Conservation (phyloP, 495 filamentous ascomycete genomes). For the Entonaema liquescens region DNA sequence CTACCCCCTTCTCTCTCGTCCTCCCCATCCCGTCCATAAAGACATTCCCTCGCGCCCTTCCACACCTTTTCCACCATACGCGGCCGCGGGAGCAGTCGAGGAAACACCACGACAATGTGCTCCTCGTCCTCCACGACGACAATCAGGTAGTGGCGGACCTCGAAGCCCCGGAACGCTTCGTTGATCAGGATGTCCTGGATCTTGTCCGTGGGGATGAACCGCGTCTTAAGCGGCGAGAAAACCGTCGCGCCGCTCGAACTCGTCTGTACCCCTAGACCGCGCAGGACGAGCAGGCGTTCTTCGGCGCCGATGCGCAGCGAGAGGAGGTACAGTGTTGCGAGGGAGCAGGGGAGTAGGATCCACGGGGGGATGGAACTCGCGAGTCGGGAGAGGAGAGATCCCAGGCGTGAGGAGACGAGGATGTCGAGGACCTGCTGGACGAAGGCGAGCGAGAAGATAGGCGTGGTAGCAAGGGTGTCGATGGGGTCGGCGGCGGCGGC, state of each 20-base stretch:
- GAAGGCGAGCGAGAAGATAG: constrained; percentile 49
- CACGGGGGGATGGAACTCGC: constrained; percentile 40
- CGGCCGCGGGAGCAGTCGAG: constrained; percentile 75
- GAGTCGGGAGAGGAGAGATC: constrained; percentile 4
- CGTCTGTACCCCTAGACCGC: constrained; percentile 92
- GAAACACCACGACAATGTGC: constrained; percentile 92
- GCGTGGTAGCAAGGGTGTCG: constrained; percentile 6
- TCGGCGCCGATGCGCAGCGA: constrained; percentile 63
- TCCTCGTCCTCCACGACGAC: constrained; percentile 92
- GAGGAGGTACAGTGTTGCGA: constrained; percentile 46
- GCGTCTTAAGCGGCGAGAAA: constrained; percentile 64
- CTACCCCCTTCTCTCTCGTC: constrained; percentile 17
- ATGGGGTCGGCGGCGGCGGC: neutral
- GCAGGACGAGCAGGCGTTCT: constrained; percentile 87
- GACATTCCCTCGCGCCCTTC: constrained; percentile 77
- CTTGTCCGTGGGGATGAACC: constrained; percentile 92
- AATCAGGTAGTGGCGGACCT: constrained; percentile 87
- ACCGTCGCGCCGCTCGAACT: constrained; percentile 71
- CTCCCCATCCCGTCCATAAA: constrained; percentile 69
- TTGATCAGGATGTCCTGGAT: constrained; percentile 94
- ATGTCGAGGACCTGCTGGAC: constrained; percentile 37
- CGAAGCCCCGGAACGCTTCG: constrained; percentile 93
- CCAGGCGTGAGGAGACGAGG: constrained; percentile 20
- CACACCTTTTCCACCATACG: constrained; percentile 84
- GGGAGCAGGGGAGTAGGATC: constrained; percentile 49